phyloP scores from a whole-genome alignment of 2,329 filamentous ascomycete genomes.

The Pezicula neosporulosa region DNA sequence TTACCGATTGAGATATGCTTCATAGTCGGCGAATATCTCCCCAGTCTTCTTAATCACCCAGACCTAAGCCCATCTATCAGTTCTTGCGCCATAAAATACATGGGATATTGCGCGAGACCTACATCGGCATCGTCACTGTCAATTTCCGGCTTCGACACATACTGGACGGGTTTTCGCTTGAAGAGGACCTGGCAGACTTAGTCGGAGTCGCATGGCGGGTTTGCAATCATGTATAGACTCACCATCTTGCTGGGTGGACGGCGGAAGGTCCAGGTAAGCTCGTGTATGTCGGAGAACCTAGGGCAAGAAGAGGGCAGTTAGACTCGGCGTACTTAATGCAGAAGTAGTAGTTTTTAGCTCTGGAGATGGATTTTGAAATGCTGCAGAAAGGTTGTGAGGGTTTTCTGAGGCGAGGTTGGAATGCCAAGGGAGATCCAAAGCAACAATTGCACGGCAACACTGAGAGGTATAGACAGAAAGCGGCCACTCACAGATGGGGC shows the following conservation, averaged over 20 bases:
- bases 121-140: conserved; percentile 84
- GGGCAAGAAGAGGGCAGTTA: conserved; percentile 14
- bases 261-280: conserved; percentile 6
- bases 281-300: conserved; percentile 15
- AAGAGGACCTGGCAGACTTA: conserved; percentile 70
- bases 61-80: conserved; percentile 54
- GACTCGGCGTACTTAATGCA: conserved; percentile 15
- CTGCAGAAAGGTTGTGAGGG: not conserved
- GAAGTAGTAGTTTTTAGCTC: conserved; percentile 1
- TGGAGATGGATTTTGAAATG: not conserved
- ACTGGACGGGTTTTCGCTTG: conserved; percentile 92
- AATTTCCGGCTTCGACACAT: conserved; percentile 67
- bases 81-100: conserved; percentile 2
- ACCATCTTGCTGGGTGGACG: conserved; percentile 23
- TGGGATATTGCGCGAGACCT: conserved; percentile 29
- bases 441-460: conserved; percentile 9
- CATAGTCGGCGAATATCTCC: conserved; percentile 86
- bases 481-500: conserved; percentile 20
- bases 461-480: conserved; percentile 11
- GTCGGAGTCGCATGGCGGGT: not conserved
- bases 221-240: not conserved
- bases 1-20: conserved; percentile 81
- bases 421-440: conserved; percentile 9
- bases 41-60: conserved; percentile 90
- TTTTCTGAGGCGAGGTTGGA: not conserved